Evolutionary conservation across 306 rosid species (phyloP), one percentile per base, ranked within the genome.

Genomic region (Morella rubra): DNA sequence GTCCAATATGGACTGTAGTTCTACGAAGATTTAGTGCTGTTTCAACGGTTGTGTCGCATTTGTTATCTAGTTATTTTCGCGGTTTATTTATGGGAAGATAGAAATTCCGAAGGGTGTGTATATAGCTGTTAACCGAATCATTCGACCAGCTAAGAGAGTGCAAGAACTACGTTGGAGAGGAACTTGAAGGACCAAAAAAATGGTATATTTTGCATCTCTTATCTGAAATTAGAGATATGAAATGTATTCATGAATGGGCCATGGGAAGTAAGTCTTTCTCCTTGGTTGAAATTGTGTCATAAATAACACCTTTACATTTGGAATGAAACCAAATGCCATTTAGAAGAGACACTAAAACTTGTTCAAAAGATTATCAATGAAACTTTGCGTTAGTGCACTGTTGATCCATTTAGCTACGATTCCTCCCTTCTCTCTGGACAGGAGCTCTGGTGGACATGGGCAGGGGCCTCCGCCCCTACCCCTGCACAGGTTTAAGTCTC

Each of bases 201-300:
- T 91, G 96, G 96, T 91, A 87, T 73, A 85, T 71, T 73, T 83
- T 42, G 16, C 7, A 15, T 71, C 49, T 81, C 61, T 73, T 44
- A 44, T 66, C 69, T 24, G 73, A n/a, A 37, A 44, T 32, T 83
- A 69, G 80, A 54, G 73, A 9, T 45, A 52, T 73, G 18, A 49
- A 73, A 69, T 80, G 56, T 27, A 70, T 20, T 59, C 16, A 52
- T 74, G 27, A 56, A 75, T 60, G 58, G 44, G 72, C 40, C 56
- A 16, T 40, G 49, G 49, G 46, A 8, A 15, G 16, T 64, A 40
- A n/a, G 16, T 19, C 10, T 7, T 1, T 60, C 67, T 60, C 42
- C 61, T 60, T 27, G 24, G 5, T 60, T 60, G 42, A 61, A 61
- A 13, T 27, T 27, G 9, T 11, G 6, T 16, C n/a, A 60, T 41